Conservation (phyloP, 2,329 filamentous ascomycete genomes). For the Verticillium dahliae region DNA sequence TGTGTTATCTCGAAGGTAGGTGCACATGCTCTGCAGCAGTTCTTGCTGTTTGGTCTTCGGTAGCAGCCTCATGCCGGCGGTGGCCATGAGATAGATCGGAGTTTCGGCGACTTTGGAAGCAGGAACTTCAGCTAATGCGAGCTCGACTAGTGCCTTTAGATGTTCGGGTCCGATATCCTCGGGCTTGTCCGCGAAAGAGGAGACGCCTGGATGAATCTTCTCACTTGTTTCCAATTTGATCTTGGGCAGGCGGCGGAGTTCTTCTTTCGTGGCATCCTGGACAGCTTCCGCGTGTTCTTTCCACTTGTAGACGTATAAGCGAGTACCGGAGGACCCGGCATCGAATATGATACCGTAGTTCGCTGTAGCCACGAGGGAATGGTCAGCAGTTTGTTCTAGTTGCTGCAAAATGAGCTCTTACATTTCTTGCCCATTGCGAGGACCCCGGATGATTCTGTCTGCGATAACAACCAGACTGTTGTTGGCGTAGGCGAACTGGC, state of each 20-base stretch:
- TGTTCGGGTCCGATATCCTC: slow-evolving; percentile 75
- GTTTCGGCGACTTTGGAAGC: slow-evolving; percentile 71
- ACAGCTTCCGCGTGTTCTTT: slow-evolving; percentile 62
- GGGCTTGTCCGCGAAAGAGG: slow-evolving; percentile 76
- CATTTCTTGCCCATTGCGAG: slow-evolving; percentile 1
- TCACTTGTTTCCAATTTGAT: slow-evolving; percentile 82
- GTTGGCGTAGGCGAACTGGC: not conserved
- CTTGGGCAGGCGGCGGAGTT: slow-evolving; percentile 66
- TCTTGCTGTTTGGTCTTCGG: slow-evolving; percentile 64
- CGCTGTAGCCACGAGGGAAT: slow-evolving; percentile 26
- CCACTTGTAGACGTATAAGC: slow-evolving; percentile 93
- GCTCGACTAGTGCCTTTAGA: slow-evolving; percentile 69
- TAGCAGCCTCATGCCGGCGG: slow-evolving; percentile 87
- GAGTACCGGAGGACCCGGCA: slow-evolving; percentile 94
- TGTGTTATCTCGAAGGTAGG: slow-evolving; percentile 70
- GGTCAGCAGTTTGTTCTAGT: not conserved
- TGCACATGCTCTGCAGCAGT: slow-evolving; percentile 72
- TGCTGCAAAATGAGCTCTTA: not conserved
- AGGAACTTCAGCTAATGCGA: slow-evolving; percentile 75
- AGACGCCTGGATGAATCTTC: slow-evolving; percentile 91
- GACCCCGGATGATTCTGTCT: not conserved
- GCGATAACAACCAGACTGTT: not conserved
- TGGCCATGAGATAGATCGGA: slow-evolving; percentile 91
- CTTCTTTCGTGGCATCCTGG: slow-evolving; percentile 41
- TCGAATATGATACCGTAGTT: slow-evolving; percentile 93